Conservation (phyloP, 2,329 filamentous ascomycete genomes). For the Clonostachys rhizophaga region DNA sequence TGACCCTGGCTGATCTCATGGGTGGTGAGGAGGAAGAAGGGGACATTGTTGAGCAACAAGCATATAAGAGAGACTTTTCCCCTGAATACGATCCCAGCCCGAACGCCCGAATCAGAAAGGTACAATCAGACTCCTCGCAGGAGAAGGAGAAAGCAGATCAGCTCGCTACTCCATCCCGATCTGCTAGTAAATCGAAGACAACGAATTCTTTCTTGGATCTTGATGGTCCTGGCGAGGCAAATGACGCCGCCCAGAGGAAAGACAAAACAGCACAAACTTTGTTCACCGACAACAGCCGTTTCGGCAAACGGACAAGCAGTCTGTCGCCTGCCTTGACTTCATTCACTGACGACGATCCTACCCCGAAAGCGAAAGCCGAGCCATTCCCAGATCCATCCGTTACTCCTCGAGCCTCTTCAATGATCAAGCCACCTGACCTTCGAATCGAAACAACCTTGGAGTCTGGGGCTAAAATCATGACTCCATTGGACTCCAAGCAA, state of each 20-base stretch:
- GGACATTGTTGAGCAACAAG: conserved; percentile 8
- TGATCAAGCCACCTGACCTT: conserved; percentile 37
- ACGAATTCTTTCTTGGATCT: conserved; percentile 45
- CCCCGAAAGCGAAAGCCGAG: background rate
- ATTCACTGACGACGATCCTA: background rate
- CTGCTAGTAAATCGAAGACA: conserved; percentile 5
- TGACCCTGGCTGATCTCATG: conserved; percentile 12
- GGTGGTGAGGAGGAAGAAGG: conserved; percentile 16
- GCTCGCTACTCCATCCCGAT: conserved; percentile 23
- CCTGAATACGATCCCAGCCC: conserved; percentile 70
- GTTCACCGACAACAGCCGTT: background rate
- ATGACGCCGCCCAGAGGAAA: conserved; percentile 18
- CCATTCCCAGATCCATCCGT: conserved; percentile 11
- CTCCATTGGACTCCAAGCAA: conserved; percentile 26
- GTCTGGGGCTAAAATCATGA: conserved; percentile 4
- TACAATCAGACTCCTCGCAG: conserved; percentile 37
- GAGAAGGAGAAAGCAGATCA: conserved; percentile 12
- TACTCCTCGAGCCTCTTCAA: conserved; percentile 30
- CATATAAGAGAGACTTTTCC: conserved; percentile 59
- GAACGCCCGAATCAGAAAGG: conserved; percentile 66
- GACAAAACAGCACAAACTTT: background rate
- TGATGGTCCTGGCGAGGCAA: conserved; percentile 41
- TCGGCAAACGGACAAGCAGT: too few species aligned
- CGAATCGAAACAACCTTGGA: conserved; percentile 33
- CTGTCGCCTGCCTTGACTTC: background rate